Conservation (phyloP, 2,329 filamentous ascomycete genomes). For the Ascosphaera pollenicola region DNA sequence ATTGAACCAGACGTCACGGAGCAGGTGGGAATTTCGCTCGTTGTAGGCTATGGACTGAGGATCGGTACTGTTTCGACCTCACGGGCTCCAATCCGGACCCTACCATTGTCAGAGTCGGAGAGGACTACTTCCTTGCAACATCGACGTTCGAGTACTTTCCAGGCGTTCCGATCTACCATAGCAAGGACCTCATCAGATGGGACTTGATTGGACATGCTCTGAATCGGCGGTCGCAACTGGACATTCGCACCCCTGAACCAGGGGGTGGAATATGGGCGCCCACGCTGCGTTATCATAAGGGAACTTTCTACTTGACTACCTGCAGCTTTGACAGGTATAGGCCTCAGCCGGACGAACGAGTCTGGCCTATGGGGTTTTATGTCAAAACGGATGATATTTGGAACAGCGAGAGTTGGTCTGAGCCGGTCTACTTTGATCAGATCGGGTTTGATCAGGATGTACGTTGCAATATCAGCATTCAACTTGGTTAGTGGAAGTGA, state of each 20-base stretch:
- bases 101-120: conserved; percentile 27
- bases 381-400: conserved; percentile 31
- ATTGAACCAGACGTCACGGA: no score
- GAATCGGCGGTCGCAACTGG: conserved; percentile 13
- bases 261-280: conserved; percentile 23
- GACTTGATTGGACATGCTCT: conserved; percentile 15
- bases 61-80: no score
- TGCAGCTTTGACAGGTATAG: conserved; percentile 21
- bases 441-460: conserved; percentile 32
- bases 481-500: not conserved
- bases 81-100: conserved; percentile 41
- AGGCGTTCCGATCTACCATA: conserved; percentile 37
- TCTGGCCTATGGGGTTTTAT: conserved; percentile 32
- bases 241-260: conserved; percentile 14
- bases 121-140: conserved; percentile 36
- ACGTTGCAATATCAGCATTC: conserved; percentile 8
- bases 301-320: conserved; percentile 26
- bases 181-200: conserved; percentile 23
- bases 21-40: no score
- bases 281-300: conserved; percentile 25
- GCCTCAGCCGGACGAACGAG: conserved; percentile 22
- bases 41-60: no score
- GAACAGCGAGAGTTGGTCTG: conserved; percentile 28
- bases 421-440: conserved; percentile 32
- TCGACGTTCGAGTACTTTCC: conserved; percentile 42